These are phyloP conservation scores for Plasmodium sp. DNA, from an alignment of 169 alveolate genomes.

Conservation along the genomic window DNA sequence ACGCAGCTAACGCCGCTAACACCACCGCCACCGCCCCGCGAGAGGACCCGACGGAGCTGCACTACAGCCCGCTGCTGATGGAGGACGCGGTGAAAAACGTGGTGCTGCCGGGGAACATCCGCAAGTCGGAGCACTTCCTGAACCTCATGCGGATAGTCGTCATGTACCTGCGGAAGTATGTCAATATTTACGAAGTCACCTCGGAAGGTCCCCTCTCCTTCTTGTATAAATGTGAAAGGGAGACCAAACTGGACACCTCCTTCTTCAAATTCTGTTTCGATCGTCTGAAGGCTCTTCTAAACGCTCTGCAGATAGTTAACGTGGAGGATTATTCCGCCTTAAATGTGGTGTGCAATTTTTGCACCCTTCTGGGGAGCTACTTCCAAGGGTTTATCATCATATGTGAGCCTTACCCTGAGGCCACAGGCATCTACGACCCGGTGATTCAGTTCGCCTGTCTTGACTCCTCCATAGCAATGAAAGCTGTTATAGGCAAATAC, in stretches of 20 bases:
- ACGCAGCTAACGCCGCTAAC: no score
- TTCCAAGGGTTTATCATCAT: conserved; percentile 96
- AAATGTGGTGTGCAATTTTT: conserved; percentile 92
- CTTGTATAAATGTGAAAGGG: conserved; percentile 85
- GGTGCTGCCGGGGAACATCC: conserved; percentile 94
- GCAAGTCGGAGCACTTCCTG: conserved; percentile 95
- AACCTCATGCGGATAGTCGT: conserved; percentile 91
- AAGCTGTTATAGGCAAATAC: conserved; percentile 92
- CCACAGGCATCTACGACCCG: conserved; percentile 94
- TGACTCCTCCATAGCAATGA: conserved; percentile 97
- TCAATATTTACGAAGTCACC: conserved; percentile 88
- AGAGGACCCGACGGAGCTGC: conserved; percentile 77
- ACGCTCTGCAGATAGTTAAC: conserved; percentile 87
- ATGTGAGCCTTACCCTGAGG: conserved; percentile 97
- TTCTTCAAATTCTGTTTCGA: conserved; percentile 84
- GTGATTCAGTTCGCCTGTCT: conserved; percentile 94
- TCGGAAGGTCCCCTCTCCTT: conserved; percentile 95
- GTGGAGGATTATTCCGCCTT: conserved; percentile 87
- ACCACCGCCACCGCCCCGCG: no score
- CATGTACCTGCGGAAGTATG: conserved; percentile 91
- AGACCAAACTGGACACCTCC: conserved; percentile 85
- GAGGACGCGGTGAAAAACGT: conserved; percentile 81
- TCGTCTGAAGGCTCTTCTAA: conserved; percentile 84
- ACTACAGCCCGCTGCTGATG: conserved; percentile 89
- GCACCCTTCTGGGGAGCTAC: conserved; percentile 95